Base-by-base conservation (phyloP, 352 stramenopile genomes). In the Globisporangium rhizosaccharum region DNA sequence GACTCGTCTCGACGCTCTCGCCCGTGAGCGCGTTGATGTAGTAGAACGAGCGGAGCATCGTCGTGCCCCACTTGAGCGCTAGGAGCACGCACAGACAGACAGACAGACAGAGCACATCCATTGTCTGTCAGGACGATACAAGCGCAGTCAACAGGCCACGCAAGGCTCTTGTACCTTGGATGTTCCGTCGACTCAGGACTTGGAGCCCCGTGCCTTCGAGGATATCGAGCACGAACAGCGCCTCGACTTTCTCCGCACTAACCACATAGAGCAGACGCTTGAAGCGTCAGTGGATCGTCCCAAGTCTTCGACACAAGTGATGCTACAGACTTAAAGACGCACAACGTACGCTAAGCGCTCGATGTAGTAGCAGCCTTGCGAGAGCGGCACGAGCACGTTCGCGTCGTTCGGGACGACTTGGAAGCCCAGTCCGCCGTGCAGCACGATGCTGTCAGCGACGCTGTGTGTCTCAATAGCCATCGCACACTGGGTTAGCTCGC, bases 1-100 rank as follows among this genome's bases (percentile, higher is more conserved):
- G 69, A 53, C 78, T 75, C 0, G 78, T 64, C 7, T 71, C 46
- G 26, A 90, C 73, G 45, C 61, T 82, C 23, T 70, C 59, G 20
- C 71, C 78, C 2, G 81, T 88, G 46, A 92, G 61, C 1, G 82
- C 83, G 39, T 88, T 89, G 48, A 92, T 67, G 51, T 87, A 88
- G 61, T 94, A 92, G 49, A 94, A 90, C 46, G 72, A 75, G 4
- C 77, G 84, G 39, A 92, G 41, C 77, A 92, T 89, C 25, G 80
- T 77, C 58, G 75, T 82, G 25, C 82, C 84, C 85, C 85, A 94
- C 57, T 92, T 90, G 20, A 92, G 70, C 26, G 81, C 85, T 88
- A 59, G 4, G 28, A 4, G 1, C 12, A 48, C 25, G 15, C 1
- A 57, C 4, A 55, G 11, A 46, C 1, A 46, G 17, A 46, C 1